Conservation (phyloP, 2,329 filamentous ascomycete genomes). For the Fonsecaea monophora region DNA sequence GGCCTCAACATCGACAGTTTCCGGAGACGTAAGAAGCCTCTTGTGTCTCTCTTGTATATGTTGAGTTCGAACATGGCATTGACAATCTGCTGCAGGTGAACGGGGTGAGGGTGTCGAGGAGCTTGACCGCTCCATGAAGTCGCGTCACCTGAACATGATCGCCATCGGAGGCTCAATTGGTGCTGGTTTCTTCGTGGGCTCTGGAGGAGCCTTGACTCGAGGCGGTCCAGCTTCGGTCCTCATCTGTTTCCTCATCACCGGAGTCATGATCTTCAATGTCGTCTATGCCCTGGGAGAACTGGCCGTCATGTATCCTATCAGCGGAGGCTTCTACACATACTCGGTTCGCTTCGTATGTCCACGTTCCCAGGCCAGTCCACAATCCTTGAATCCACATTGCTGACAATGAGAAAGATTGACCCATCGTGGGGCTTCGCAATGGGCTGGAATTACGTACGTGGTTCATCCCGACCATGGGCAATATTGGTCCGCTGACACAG, state of each 20-base stretch:
- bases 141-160: constrained; percentile 73
- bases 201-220: constrained; percentile 70
- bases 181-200: constrained; percentile 86
- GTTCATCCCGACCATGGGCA: background rate
- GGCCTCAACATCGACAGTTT: constrained; percentile 40
- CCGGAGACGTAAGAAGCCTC: constrained; percentile 33
- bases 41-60: background rate
- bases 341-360: constrained; percentile 84
- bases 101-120: constrained; percentile 19
- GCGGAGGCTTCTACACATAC: constrained; percentile 90
- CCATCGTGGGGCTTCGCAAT: constrained; percentile 64
- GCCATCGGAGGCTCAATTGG: constrained; percentile 61
- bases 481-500: background rate
- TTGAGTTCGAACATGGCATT: constrained; percentile 6
- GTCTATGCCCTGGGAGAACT: constrained; percentile 91
- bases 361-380: background rate
- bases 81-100: constrained; percentile 18
- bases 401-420: constrained; percentile 61
- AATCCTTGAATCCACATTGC: background rate
- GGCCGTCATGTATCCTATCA: constrained; percentile 86
- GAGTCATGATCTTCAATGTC: constrained; percentile 87
- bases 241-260: constrained; percentile 77
- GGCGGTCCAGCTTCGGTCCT: constrained; percentile 80
- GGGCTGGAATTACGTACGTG: constrained; percentile 61
- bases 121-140: constrained; percentile 37